These are phyloP conservation scores for Candida khao-thaluensis DNA, from an alignment of 805 yeast genomes.

Conservation along the genomic window DNA sequence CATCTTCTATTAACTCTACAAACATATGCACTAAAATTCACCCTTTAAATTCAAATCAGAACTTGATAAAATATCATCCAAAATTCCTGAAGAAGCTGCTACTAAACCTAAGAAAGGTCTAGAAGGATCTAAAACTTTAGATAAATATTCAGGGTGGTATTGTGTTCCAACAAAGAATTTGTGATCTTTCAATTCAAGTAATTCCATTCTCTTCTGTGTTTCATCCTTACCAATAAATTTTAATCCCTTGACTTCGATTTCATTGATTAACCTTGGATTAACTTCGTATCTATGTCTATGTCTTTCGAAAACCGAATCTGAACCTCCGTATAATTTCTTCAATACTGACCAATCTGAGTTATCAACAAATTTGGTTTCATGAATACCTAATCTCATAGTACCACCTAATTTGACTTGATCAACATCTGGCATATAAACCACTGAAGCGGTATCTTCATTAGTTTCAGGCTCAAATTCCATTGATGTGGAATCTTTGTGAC, in stretches of 20 bases:
- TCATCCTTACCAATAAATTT: slow-evolving; percentile 94
- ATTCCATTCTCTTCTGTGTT: slow-evolving; percentile 87
- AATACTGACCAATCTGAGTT: slow-evolving; percentile 67
- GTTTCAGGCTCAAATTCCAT: slow-evolving; percentile 74
- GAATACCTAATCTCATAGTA: slow-evolving; percentile 96
- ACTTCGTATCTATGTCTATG: slow-evolving; percentile 99
- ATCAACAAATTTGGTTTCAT: slow-evolving; percentile 78
- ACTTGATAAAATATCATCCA: slow-evolving; percentile 59
- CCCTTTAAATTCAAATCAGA: slow-evolving; percentile 45
- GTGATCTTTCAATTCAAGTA: slow-evolving; percentile 80
- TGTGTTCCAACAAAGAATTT: slow-evolving; percentile 94
- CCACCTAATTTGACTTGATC: slow-evolving; percentile 96
- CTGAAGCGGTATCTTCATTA: slow-evolving; percentile 65
- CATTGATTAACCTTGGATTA: slow-evolving; percentile 75
- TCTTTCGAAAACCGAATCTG: slow-evolving; percentile 75
- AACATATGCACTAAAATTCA: slow-evolving; percentile 31
- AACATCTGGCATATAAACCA: slow-evolving; percentile 98
- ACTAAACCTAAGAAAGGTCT: slow-evolving; percentile 94
- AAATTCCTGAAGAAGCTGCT: slow-evolving; percentile 87
- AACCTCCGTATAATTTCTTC: slow-evolving; percentile 75
- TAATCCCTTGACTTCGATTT: slow-evolving; percentile 76
- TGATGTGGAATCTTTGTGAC: slow-evolving; percentile 66
- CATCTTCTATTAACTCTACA: too few relatives aligned
- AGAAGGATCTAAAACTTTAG: slow-evolving; percentile 95
- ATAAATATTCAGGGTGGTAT: slow-evolving; percentile 96